Evolutionary conservation across 2,329 filamentous ascomycete species (phyloP), one percentile per base, ranked within the genome.

Genomic region (Talaromyces albobiverticillius): DNA sequence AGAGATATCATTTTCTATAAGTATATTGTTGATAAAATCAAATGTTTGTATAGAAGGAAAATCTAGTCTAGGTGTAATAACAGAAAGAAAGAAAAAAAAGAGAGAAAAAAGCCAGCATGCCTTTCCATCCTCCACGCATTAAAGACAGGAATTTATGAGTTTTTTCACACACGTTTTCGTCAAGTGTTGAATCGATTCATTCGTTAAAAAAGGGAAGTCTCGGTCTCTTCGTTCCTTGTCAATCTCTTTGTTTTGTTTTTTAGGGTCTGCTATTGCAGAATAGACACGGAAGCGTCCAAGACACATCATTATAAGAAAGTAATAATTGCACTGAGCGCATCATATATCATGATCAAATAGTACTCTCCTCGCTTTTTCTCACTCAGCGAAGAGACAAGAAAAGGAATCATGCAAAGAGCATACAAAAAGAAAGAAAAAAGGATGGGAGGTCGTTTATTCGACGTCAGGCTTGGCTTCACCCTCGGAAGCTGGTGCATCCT

Each of bases 401-500:
- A 20, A 32, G 26, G 26, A n/a, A 11, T 25, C 29, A 52, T 53
- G 41, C 31, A 51, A n/a, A 52, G 49, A 23, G 42, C 40, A 23
- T 36, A 53, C 43, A 53, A 48, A 32, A 29, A 50, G 34, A 36
- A 26, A 14, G 31, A 16, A 46, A 31, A 6, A 25, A 13, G 18
- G 11, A 46, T 45, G 22, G 29, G 20, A 14, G 3, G 34, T 47
- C 36, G 51, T 52, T 18, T 52, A 52, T 36, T 52, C 50, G 50
- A 38, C 41, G 23, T 52, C 50, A 45, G 32, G 18, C 41, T 52
- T 52, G 29, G 70, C 64, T 58, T 70, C 67, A 41, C 57, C 55
- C 59, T 69, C 69, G 53, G 77, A 76, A 25, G 61, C 66, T 23
- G 77, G 74, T 42, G 81, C 82, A 64, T 86, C 83, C 64, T 82